phyloP scores from a whole-genome alignment of 768 basidiomycete genomes.

The Auriscalpium vulgare region DNA sequence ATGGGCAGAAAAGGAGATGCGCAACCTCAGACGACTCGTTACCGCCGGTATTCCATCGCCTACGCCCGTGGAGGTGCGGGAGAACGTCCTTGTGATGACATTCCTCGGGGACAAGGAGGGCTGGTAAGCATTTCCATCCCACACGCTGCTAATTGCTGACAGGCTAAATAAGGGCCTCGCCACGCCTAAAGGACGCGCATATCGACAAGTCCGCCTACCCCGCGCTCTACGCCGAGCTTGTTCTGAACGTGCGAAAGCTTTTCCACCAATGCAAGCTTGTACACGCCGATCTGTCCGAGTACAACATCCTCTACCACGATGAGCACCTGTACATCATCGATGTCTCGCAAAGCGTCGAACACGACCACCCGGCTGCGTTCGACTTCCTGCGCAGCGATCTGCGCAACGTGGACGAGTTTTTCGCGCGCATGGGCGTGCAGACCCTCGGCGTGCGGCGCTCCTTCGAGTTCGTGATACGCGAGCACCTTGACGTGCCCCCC shows the following conservation, averaged over 20 bases:
- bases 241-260: conserved; percentile 74
- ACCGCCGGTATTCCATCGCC: conserved; percentile 84
- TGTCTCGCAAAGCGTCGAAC: conserved; percentile 97
- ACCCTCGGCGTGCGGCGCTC: conserved; percentile 74
- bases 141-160: background rate
- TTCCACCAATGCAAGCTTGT: conserved; percentile 90
- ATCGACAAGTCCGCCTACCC: conserved; percentile 42
- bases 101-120: conserved; percentile 80
- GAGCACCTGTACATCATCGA: conserved; percentile 89
- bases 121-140: conserved; percentile 45
- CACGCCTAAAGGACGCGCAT: conserved; percentile 84
- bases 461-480: conserved; percentile 84
- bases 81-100: conserved; percentile 94
- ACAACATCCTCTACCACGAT: conserved; percentile 89
- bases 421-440: conserved; percentile 62
- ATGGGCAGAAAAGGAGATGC: conserved; percentile 99
- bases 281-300: conserved; percentile 96
- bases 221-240: conserved; percentile 67
- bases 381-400: conserved; percentile 93
- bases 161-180: conserved; percentile 63
- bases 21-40: conserved; percentile 81
- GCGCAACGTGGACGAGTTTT: conserved; percentile 90
- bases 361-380: conserved; percentile 93
- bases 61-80: conserved; percentile 85
- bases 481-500: conserved; percentile 31